These are phyloP conservation scores for Zea luxurians DNA, from an alignment of 176 grass and related monocot species.

Conservation along the genomic window DNA sequence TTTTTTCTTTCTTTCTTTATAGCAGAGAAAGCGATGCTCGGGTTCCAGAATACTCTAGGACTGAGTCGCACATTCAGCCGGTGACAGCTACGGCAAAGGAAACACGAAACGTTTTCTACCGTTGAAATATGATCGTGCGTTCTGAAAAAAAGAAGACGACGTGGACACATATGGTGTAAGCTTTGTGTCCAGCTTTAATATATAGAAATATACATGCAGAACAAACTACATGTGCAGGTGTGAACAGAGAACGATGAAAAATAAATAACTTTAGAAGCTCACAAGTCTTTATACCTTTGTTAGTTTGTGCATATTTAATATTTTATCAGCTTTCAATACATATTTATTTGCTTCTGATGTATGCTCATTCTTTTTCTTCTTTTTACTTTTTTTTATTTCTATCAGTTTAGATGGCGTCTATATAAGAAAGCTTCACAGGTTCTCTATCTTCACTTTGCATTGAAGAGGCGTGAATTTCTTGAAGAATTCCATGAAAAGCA, in stretches of 20 bases:
- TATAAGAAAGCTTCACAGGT: constrained; percentile 95
- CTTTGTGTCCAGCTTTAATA: no score
- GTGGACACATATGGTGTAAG: no score
- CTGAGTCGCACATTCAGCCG: no score
- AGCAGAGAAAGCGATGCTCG: no score
- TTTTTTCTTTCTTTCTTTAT: no score
- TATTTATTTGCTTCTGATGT: constrained; percentile 12
- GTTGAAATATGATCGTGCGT: no score
- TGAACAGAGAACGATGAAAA: neutral
- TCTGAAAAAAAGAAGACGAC: no score
- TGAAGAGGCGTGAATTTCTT: constrained; percentile 88
- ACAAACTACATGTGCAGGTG: neutral
- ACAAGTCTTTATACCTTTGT: neutral
- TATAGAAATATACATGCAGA: neutral
- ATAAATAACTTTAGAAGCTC: neutral
- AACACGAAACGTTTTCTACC: no score
- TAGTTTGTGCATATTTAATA: neutral
- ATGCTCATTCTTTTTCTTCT: neutral
- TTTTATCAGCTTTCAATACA: constrained; percentile 1
- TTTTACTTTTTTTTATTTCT: constrained; percentile 46
- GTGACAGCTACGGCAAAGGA: no score
- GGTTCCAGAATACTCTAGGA: no score
- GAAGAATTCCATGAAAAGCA: constrained; percentile 99
- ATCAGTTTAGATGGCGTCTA: constrained; percentile 97
- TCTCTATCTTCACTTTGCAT: constrained; percentile 86